Base-by-base conservation (phyloP, 495 filamentous ascomycete species). In the Penicillium antarcticum region DNA sequence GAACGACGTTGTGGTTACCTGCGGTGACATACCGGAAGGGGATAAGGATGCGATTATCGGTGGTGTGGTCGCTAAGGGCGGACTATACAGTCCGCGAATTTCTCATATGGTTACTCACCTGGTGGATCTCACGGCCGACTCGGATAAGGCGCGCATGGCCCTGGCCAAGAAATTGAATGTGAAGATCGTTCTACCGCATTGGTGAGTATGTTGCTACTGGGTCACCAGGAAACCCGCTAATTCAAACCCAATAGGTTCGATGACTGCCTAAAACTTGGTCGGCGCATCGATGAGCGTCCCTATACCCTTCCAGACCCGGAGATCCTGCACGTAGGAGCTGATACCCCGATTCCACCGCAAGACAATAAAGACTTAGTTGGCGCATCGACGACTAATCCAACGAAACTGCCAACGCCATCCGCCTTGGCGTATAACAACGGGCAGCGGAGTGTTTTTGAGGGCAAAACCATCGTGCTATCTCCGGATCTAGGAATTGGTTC, bases 151-250 rank as follows among this genome's bases (percentile, higher is more conserved):
- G 53, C 67, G 76, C 52, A 60, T 83, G 33, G 85, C 85, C 0
- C 26, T 71, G 34, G 67, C 70, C 0, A 96, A 84, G 67, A 82
- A 77, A 34, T 67, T 88, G 18, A 82, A 80, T 36, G 79, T 79
- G 69, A 91, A 89, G 66, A 86, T 95, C 48, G 88, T 98, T n/a
- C 75, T 97, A 42, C 95, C 95, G 24, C 95, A 99, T 63, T 97
- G 95, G 94, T 91, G 76, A 58, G 76, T 45, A 29, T 39, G 17
- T 12, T 5, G 18, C 19, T 2, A 26, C 1, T 29, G 26, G 5
- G 2, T 1, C 7, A 7, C 26, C 6, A 29, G 2, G 2, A 29
- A 29, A 1, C 8, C 26, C 9, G 5, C 26, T 29, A 29, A 29
- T 29, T 29, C 7, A 7, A 29, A 4, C 8, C 5, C 9, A n/a